A percentile compares a stretch with the other conserved stretches of the same genome.
Evolutionary conservation across 2,329 filamentous ascomycete genomes (phyloP).

Genomic region (Coniochaeta sp.): DNA sequence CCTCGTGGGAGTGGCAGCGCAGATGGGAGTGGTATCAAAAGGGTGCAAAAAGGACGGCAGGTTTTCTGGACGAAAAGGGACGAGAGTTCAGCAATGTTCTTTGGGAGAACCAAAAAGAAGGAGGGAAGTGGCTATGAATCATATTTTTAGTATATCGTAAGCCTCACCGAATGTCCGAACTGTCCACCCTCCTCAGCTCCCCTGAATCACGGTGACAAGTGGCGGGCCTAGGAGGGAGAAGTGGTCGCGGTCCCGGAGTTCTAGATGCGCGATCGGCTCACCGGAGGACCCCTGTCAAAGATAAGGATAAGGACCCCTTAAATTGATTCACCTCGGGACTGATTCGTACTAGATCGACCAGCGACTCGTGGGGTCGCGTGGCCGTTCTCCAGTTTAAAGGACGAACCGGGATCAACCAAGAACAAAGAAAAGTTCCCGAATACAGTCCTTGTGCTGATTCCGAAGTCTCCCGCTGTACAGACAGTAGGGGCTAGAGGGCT

Average conservation of each 20-base stretch:
- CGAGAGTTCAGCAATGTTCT: not conserved
- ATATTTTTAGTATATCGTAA: not conserved
- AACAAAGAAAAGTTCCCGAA: not conserved
- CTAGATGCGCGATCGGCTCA: constrained; percentile 2
- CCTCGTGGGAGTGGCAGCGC: not conserved
- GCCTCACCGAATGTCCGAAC: not conserved
- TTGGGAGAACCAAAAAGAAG: not conserved
- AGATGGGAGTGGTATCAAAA: not conserved
- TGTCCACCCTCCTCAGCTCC: not conserved
- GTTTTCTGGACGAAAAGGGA: not conserved
- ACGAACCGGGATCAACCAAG: not conserved
- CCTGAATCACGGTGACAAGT: not conserved
- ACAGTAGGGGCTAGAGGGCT: not conserved
- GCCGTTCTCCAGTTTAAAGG: not conserved
- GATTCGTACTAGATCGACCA: no score
- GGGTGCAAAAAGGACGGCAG: not conserved
- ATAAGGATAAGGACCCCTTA: constrained; percentile 3
- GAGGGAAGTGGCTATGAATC: not conserved
- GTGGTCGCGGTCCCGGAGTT: not conserved
- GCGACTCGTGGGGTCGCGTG: not conserved
- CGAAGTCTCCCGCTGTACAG: not conserved
- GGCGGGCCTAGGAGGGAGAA: not conserved
- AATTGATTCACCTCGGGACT: not conserved
- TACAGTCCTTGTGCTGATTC: not conserved
- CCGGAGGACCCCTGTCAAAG: not conserved